A percentile compares a stretch with the other conserved stretches of the same genome.
Conservation (phyloP, 805 yeast species). For the Lipomyces japonicus region DNA sequence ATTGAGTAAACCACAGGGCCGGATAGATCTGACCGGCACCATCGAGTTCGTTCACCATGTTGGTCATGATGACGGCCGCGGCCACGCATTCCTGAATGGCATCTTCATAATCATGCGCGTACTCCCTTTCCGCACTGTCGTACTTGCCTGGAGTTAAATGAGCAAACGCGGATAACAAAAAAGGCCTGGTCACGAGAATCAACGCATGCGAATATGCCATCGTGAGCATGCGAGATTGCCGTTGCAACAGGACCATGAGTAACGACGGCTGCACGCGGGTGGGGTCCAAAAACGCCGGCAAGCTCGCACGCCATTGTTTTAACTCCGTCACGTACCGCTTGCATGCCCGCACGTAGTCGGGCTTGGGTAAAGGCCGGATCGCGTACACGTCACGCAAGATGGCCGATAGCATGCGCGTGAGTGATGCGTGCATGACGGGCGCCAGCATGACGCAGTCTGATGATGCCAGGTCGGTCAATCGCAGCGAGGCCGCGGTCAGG, state of each 20-base stretch:
- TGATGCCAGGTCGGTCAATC: not conserved
- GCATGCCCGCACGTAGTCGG: not conserved
- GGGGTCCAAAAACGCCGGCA: slow-evolving; percentile 24
- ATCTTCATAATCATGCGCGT: slow-evolving; percentile 5
- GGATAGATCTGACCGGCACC: slow-evolving; percentile 10
- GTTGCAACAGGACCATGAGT: slow-evolving; percentile 14
- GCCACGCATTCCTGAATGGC: slow-evolving; percentile 14
- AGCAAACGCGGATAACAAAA: slow-evolving; percentile 17
- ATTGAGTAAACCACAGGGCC: slow-evolving; percentile 26
- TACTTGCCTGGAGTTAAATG: slow-evolving; percentile 9
- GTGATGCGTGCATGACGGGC: slow-evolving; percentile 17
- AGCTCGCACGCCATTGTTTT: slow-evolving; percentile 11
- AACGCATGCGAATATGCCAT: slow-evolving; percentile 20
- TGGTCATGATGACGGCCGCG: slow-evolving; percentile 17
- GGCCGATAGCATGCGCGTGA: slow-evolving; percentile 14
- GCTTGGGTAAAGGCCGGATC: slow-evolving; percentile 2
- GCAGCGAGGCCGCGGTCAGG: slow-evolving; percentile 2
- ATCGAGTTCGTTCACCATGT: slow-evolving; percentile 12
- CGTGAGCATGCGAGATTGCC: slow-evolving; percentile 18
- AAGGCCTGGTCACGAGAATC: slow-evolving; percentile 22
- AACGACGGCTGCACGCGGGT: slow-evolving; percentile 10
- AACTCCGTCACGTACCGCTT: slow-evolving; percentile 6
- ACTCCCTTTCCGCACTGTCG: not conserved
- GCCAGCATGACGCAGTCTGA: slow-evolving; percentile 17
- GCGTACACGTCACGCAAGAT: slow-evolving; percentile 18